Evolutionary conservation across 495 filamentous ascomycete species (phyloP).

Genomic region (Chaetomidium leptoderma): DNA sequence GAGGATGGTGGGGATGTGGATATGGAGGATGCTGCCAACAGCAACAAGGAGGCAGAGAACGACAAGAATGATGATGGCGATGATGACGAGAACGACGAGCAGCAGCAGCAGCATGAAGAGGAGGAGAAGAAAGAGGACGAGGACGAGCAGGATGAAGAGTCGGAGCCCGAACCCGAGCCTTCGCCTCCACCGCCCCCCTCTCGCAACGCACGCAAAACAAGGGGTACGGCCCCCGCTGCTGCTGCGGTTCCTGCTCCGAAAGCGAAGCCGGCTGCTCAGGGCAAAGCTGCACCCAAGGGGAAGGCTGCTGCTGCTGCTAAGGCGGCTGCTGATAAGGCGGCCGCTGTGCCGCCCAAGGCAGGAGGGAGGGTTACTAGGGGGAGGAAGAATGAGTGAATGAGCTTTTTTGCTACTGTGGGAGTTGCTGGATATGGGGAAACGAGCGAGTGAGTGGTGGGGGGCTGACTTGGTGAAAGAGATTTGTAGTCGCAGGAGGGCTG

Average conservation of each 20-base stretch:
- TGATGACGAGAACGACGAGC: slow-evolving; percentile 12
- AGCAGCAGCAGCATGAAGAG: no score
- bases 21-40: slow-evolving; percentile 22
- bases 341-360: neutral
- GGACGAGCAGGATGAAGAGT: slow-evolving; percentile 20
- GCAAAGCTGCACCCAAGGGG: slow-evolving; percentile 5
- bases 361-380: slow-evolving; percentile 9
- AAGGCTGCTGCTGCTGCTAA: slow-evolving; percentile 11
- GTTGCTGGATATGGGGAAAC: neutral
- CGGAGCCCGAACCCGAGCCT: neutral
- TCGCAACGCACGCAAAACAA: neutral
- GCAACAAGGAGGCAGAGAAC: neutral
- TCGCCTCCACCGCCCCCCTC: neutral
- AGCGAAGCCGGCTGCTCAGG: neutral
- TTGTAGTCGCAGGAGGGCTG: no score
- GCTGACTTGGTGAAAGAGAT: no score
- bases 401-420: neutral
- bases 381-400: slow-evolving; percentile 7
- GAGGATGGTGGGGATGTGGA: slow-evolving; percentile 22
- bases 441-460: neutral
- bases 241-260: neutral
- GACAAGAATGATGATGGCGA: slow-evolving; percentile 17
- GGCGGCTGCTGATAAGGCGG: slow-evolving; percentile 5
- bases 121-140: slow-evolving; percentile 11
- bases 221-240: no score